Evolutionary conservation across 2,329 filamentous ascomycete species (phyloP), one percentile per base, ranked within the genome.

Genomic region (Fusarium equiseti): DNA sequence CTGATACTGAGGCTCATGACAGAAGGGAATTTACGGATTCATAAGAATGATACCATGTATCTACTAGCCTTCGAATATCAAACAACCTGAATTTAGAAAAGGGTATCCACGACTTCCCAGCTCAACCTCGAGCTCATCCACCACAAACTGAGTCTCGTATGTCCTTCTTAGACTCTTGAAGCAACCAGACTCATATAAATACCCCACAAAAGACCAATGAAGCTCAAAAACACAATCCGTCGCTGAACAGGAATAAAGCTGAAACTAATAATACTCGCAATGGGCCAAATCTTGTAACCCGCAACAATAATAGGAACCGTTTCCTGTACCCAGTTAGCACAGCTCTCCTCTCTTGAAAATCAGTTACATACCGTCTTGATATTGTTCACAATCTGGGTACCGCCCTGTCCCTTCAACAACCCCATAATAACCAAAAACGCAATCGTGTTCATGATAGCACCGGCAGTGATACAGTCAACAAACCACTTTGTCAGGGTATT

Each of bases 211-310:
- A 87, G 73, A 3, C 84, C 84, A 20, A 86, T 75, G 56, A 85
- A 82, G 66, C 82, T 85, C 51, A 86, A 77, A 72, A 86, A 87
- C 38, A 86, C 81, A 59, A 86, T 83, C 38, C 84, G 79, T 46
- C 79, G 79, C 55, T 86, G 82, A n/a, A 85, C 83, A 0, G 84
- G 84, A 6, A 86, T 77, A 46, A 82, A 84, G 59, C 77, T 82
- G 70, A 87, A 86, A 73, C 83, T 85, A 59, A 87, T 79, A 61
- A 87, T 81, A 40, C 83, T 85, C 2, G 84, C 85, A 49, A 85
- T 78, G 0, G 85, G 84, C 84, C 85, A 87, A 42, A 87, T 83
- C 73, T 85, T 86, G 73, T 85, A 85, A 4, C 83, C 83, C 6
- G 83, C 83, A 13, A 85, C 75, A 13, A 85, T 85, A 43, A 87